These are phyloP conservation scores for Kazachstania martiniae DNA, from an alignment of 805 yeast species.

Conservation along the genomic window DNA sequence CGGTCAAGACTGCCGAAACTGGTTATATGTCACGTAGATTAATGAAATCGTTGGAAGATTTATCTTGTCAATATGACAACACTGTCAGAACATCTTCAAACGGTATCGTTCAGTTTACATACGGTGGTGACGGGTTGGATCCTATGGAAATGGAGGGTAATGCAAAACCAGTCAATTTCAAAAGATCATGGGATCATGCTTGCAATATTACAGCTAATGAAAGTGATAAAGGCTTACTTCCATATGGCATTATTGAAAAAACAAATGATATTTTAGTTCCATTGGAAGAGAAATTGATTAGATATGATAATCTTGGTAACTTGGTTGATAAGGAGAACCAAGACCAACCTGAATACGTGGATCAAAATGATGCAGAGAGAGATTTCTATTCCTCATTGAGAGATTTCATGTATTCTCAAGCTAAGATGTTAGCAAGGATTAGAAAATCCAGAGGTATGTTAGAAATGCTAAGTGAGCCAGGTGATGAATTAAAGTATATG, in stretches of 20 bases:
- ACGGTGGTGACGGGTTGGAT: conserved; percentile 98
- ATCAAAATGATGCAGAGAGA: conserved; percentile 81
- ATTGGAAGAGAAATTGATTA: conserved; percentile 43
- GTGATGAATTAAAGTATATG: conserved; percentile 34
- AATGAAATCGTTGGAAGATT: conserved; percentile 95
- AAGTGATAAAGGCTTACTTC: conserved; percentile 46
- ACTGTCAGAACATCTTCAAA: conserved; percentile 92
- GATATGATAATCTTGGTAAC: conserved; percentile 68
- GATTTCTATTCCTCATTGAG: conserved; percentile 70
- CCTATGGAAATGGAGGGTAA: conserved; percentile 99
- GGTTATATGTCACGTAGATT: conserved; percentile 97
- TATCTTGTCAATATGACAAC: conserved; percentile 84
- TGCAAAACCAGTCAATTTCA: conserved; percentile 89
- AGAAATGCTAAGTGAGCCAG: conserved; percentile 34
- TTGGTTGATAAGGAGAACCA: conserved; percentile 34
- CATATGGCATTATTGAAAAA: conserved; percentile 52
- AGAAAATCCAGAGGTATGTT: conserved; percentile 45
- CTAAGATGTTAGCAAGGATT: conserved; percentile 41
- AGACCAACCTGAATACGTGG: conserved; percentile 54
- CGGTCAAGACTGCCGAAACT: conserved; percentile 98
- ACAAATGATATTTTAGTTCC: conserved; percentile 51
- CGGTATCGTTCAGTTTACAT: conserved; percentile 94
- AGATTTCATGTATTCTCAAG: conserved; percentile 48
- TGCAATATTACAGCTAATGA: conserved; percentile 56
- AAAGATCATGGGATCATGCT: conserved; percentile 91